phyloP scores from a whole-genome alignment of 306 rosid species.

The Cicer chorassanicum region DNA sequence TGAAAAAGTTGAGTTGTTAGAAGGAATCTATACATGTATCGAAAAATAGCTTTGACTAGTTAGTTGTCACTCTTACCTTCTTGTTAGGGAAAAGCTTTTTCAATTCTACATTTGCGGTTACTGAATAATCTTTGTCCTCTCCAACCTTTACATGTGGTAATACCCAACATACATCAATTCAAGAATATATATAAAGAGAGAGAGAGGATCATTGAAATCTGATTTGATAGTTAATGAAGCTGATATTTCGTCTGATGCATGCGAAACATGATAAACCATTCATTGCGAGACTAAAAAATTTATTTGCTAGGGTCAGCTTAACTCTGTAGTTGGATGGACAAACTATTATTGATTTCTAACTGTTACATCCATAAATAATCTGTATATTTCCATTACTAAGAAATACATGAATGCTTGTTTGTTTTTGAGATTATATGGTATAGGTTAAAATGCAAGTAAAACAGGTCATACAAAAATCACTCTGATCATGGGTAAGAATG shows the following conservation, averaged over 20 bases:
- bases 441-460: constrained; percentile 32
- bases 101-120: constrained; percentile 67
- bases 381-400: constrained; percentile 3
- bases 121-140: constrained; percentile 84
- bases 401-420: constrained; percentile 36
- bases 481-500: constrained; percentile 22
- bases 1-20: constrained; percentile 45
- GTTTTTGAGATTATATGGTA: neutral
- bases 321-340: neutral
- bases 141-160: constrained; percentile 57
- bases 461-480: neutral
- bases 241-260: constrained; percentile 24
- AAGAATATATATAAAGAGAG: neutral
- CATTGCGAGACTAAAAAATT: neutral
- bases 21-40: constrained; percentile 5
- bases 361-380: neutral
- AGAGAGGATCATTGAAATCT: neutral
- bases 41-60: constrained; percentile 12
- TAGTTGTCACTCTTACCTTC: constrained; percentile 58
- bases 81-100: constrained; percentile 71
- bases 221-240: constrained; percentile 21
- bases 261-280: constrained; percentile 28
- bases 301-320: no score
- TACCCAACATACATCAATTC: constrained; percentile 41
- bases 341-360: constrained; percentile 26